Conservation (phyloP, 352 stramenopile species). For the Globisporangium carolinianum region DNA sequence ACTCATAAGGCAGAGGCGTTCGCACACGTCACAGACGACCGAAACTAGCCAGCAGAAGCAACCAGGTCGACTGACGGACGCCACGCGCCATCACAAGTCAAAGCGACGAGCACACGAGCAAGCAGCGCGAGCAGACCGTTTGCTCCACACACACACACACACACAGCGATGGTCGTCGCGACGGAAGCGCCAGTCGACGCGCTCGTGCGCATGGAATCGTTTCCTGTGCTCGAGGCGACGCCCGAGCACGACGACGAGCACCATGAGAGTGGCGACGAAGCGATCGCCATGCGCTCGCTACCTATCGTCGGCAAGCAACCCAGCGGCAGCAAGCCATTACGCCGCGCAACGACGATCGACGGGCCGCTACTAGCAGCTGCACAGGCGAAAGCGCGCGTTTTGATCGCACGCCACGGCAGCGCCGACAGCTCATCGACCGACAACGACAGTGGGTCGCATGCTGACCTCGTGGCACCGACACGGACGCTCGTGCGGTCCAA, state of each 20-base stretch:
- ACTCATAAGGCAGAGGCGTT: background rate
- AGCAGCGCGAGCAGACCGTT: background rate
- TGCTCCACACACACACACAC: background rate
- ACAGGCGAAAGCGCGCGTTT: slow-evolving; percentile 1
- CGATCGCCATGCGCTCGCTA: background rate
- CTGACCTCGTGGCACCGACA: background rate
- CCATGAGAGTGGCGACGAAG: slow-evolving; percentile 1
- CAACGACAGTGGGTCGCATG: background rate
- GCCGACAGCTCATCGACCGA: slow-evolving; percentile 10
- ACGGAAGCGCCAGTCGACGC: slow-evolving; percentile 1
- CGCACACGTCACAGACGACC: background rate
- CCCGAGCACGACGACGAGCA: slow-evolving; percentile 10
- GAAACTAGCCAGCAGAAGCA: too few species aligned
- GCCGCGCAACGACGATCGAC: slow-evolving; percentile 44
- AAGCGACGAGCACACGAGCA: slow-evolving; percentile 1
- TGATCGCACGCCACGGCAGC: slow-evolving; percentile 13
- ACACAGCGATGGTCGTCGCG: background rate
- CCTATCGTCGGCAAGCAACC: slow-evolving; percentile 2
- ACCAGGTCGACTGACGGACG: too few species aligned
- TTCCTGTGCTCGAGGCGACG: slow-evolving; percentile 7
- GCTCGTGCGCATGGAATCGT: background rate
- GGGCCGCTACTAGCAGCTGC: slow-evolving; percentile 17
- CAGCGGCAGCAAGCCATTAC: slow-evolving; percentile 19
- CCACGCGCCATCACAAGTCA: background rate
- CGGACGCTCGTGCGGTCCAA: slow-evolving; percentile 31